Evolutionary conservation across 2,329 filamentous ascomycete species (phyloP), one percentile per base, ranked within the genome.

Genomic region (Geosmithia putterillii): DNA sequence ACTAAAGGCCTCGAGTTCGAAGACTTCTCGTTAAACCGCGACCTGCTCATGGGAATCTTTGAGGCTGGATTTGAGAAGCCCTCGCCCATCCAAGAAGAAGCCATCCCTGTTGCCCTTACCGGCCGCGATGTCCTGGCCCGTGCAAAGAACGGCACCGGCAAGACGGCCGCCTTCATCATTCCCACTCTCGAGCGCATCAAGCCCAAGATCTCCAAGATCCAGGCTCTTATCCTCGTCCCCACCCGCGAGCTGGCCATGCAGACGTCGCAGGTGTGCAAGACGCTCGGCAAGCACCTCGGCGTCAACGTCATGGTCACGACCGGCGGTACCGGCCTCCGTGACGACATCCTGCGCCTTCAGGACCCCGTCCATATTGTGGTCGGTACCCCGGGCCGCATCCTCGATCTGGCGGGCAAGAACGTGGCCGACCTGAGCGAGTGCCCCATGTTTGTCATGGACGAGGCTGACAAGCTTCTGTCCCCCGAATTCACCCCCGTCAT

Each of bases 251-350:
- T 98, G 54, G 94, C 94, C 44, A 82, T 98, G 65, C 92, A 98
- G 65, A 98, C 92, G 47, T 98, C 94, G 41, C 92, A 98, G 66
- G 92, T 98, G 52, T 98, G 92, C 79, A 98, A 96, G 73, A 95
- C 83, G 12, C 77, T 98, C 40, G 94, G 94, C 50, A 96, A 98
- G 67, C 89, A 98, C 59, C 80, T 98, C 36, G 88, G 88, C 45
- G 76, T 98, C 66, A 96, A 98, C 58, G 90, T 98, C 57, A 98
- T 98, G 94, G 94, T 98, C 52, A 95, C 90, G 40, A 98, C 94
- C 20, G 92, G 92, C 64, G 92, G 92, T 56, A 96, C 92, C 37
- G 86, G 86, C 21, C 72, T 98, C 45, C 87, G 92, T 58, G 92
- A 98, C 63, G 92, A 98, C 61, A 98, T 98, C 59, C 81, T 98